These are phyloP conservation scores for Acer yangbiense DNA, from an alignment of 345 rosid genomes.

Conservation along the genomic window DNA sequence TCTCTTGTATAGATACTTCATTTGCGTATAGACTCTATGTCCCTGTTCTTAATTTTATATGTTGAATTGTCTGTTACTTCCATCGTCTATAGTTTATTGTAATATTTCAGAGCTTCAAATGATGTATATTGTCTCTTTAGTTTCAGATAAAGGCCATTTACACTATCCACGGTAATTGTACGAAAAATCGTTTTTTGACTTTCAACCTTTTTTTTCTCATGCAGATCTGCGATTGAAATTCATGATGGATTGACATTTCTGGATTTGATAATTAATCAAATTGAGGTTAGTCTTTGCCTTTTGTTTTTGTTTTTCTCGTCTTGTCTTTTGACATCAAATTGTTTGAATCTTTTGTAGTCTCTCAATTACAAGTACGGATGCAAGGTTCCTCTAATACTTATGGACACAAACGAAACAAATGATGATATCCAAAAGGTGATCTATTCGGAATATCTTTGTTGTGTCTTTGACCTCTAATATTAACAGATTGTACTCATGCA, in stretches of 20 bases:
- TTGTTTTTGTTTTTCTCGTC: neutral
- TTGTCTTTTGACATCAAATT: conserved; percentile 10
- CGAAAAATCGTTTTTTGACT: neutral
- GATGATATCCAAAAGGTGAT: conserved; percentile 47
- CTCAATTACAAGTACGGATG: conserved; percentile 57
- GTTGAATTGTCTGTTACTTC: neutral
- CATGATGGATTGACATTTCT: conserved; percentile 44
- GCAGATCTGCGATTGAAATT: conserved; percentile 53
- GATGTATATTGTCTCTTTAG: neutral
- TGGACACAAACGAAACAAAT: conserved; percentile 40
- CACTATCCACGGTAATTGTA: neutral
- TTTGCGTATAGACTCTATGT: neutral
- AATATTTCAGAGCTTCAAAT: neutral
- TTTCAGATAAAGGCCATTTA: neutral
- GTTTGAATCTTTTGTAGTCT: conserved; percentile 34
- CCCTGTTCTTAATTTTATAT: neutral
- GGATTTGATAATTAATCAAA: conserved; percentile 46
- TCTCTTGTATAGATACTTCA: neutral
- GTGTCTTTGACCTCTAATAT: conserved; percentile 7
- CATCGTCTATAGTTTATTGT: neutral
- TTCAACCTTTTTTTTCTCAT: neutral
- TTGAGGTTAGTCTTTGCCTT: conserved; percentile 38
- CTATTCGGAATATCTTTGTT: conserved; percentile 13
- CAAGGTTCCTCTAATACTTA: conserved; percentile 48
- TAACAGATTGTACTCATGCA: conserved; percentile 21